phyloP scores from a whole-genome alignment of 306 rosid genomes.

The Dalbergia cochinchinensis region DNA sequence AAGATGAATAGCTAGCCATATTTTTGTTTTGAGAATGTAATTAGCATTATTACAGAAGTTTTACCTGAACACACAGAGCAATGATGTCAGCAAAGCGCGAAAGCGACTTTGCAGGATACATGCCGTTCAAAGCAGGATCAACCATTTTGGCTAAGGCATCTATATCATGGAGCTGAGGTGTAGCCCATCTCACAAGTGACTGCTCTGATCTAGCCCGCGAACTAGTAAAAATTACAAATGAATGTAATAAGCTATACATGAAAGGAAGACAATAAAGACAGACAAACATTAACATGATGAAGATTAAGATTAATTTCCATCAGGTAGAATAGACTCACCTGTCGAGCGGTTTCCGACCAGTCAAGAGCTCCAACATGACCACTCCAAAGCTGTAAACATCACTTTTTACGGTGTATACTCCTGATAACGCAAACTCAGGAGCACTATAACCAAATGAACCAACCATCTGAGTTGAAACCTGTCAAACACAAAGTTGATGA shows the following conservation, averaged over 20 bases:
- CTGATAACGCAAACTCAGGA: conserved; percentile 95
- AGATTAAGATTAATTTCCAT: conserved; percentile 25
- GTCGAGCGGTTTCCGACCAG: conserved; percentile 97
- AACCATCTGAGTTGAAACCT: conserved; percentile 96
- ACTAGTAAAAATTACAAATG: conserved; percentile 53
- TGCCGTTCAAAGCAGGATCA: conserved; percentile 88
- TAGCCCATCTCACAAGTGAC: conserved; percentile 98
- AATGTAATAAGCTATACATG: conserved; percentile 29
- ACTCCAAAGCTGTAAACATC: conserved; percentile 99
- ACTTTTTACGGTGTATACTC: conserved; percentile 93
- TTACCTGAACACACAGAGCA: conserved; percentile 98
- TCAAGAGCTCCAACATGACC: conserved; percentile 93
- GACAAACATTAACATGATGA: not conserved
- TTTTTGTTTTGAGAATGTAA: not conserved
- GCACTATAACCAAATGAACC: conserved; percentile 99
- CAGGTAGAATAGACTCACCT: conserved; percentile 55
- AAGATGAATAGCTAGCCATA: too few species aligned
- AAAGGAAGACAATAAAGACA: conserved; percentile 23
- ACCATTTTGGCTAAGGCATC: conserved; percentile 98
- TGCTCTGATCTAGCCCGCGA: conserved; percentile 89
- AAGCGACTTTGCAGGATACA: conserved; percentile 96
- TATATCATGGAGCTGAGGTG: conserved; percentile 97
- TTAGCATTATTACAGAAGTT: conserved; percentile 21
- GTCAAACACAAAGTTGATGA: conserved; percentile 45
- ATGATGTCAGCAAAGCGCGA: conserved; percentile 95